phyloP scores from a whole-genome alignment of 202 grass and related monocot genomes.

The Alloteropsis angusta region DNA sequence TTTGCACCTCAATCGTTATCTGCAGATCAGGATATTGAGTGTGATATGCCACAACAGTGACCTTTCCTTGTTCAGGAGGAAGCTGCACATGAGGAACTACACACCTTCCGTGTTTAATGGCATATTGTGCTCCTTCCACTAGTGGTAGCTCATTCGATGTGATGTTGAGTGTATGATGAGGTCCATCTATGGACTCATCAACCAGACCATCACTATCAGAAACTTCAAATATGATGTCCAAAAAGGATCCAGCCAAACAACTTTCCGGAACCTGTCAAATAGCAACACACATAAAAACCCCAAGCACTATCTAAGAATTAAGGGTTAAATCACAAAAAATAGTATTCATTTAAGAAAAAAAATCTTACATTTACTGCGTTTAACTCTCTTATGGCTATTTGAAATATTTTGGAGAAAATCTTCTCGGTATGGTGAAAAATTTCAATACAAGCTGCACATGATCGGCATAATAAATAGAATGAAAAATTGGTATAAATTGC shows the following conservation, averaged over 20 bases:
- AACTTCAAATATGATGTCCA: conserved; percentile 43
- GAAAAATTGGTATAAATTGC: background rate
- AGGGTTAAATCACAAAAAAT: background rate
- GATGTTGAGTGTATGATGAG: conserved; percentile 34
- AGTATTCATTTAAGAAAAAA: background rate
- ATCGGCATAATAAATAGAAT: conserved; percentile 13
- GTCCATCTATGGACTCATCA: conserved; percentile 38
- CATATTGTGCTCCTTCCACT: conserved; percentile 29
- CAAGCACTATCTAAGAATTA: background rate
- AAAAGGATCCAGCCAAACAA: background rate
- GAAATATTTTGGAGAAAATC: conserved; percentile 23
- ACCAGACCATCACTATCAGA: conserved; percentile 19
- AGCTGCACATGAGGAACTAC: conserved; percentile 24
- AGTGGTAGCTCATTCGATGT: conserved; percentile 14
- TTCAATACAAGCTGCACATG: conserved; percentile 17
- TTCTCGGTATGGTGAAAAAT: conserved; percentile 22
- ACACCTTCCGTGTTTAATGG: conserved; percentile 37
- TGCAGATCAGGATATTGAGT: conserved; percentile 26
- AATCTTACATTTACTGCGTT: conserved; percentile 23
- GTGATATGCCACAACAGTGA: conserved; percentile 32
- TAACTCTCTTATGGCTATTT: conserved; percentile 25
- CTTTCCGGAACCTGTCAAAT: conserved; percentile 22
- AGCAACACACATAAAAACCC: background rate
- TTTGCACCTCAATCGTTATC: conserved; percentile 15
- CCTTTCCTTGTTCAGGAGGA: conserved; percentile 16